Conservation (phyloP, 345 rosid genomes). For the Euphorbia tirucalli region DNA sequence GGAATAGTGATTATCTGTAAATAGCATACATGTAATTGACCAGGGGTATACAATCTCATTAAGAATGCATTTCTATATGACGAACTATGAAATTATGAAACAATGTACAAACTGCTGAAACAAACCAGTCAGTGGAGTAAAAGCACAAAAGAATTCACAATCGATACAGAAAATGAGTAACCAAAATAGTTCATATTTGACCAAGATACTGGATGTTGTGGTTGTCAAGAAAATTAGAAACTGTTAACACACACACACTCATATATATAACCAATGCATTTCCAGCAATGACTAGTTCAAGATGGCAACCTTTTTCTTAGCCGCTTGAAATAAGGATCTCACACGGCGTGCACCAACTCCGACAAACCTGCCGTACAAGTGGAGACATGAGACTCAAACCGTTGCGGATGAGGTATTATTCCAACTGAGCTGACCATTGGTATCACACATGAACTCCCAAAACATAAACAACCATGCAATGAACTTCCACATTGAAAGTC, state of each 20-base stretch:
- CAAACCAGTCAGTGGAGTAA: neutral
- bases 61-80: neutral
- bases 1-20: neutral
- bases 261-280: too few relatives aligned
- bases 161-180: neutral
- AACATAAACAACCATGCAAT: neutral
- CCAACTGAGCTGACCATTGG: neutral
- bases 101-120: neutral
- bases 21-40: neutral
- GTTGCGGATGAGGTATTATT: neutral
- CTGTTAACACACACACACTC: neutral
- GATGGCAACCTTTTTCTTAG: constrained; percentile 76
- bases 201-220: neutral
- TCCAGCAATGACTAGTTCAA: neutral
- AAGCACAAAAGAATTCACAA: neutral
- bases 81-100: neutral
- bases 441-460: neutral
- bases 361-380: constrained; percentile 72
- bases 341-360: constrained; percentile 99
- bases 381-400: constrained; percentile 13
- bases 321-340: constrained; percentile 94
- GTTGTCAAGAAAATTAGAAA: constrained; percentile 3
- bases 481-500: neutral
- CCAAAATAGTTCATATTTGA: neutral
- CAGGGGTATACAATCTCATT: neutral